Conservation (phyloP, 805 yeast genomes). For the Nadsonia fulvescens region DNA sequence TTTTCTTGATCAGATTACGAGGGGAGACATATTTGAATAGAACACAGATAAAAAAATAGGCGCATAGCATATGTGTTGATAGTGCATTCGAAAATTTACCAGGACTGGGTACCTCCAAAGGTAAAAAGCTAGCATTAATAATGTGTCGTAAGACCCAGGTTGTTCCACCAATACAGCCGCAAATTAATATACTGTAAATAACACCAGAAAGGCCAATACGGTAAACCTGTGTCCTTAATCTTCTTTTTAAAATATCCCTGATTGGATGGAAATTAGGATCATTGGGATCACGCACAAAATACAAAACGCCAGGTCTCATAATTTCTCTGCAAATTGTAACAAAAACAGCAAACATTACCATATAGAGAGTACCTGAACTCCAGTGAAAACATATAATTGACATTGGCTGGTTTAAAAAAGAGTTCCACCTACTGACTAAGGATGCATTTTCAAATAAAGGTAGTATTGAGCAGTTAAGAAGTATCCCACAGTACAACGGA, state of each 20-base stretch:
- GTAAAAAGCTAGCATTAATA: slow-evolving; percentile 10
- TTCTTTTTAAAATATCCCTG: slow-evolving; percentile 71
- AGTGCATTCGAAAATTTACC: slow-evolving; percentile 11
- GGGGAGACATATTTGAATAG: slow-evolving; percentile 2
- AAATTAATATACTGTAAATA: slow-evolving; percentile 39
- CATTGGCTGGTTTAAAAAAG: slow-evolving; percentile 11
- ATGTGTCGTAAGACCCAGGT: slow-evolving; percentile 28
- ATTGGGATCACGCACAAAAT: slow-evolving; percentile 83
- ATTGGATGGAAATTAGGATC: slow-evolving; percentile 78
- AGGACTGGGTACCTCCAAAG: slow-evolving; percentile 10
- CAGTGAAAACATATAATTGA: slow-evolving; percentile 27
- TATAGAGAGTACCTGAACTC: slow-evolving; percentile 65
- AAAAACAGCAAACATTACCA: slow-evolving; percentile 73
- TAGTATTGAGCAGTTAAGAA: slow-evolving; percentile 49
- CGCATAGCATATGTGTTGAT: slow-evolving; percentile 12
- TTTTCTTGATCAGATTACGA: slow-evolving; percentile 13
- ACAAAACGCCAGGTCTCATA: slow-evolving; percentile 76
- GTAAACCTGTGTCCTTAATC: slow-evolving; percentile 53
- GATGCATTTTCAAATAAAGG: slow-evolving; percentile 28
- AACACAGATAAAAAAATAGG: slow-evolving; percentile 6
- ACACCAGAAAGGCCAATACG: slow-evolving; percentile 55
- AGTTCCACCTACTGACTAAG: slow-evolving; percentile 1
- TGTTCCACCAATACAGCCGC: slow-evolving; percentile 55
- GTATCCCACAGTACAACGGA: slow-evolving; percentile 72
- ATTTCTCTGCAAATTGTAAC: slow-evolving; percentile 70